Base-by-base conservation (phyloP, 768 basidiomycete genomes). In the Asterophora parasitica region DNA sequence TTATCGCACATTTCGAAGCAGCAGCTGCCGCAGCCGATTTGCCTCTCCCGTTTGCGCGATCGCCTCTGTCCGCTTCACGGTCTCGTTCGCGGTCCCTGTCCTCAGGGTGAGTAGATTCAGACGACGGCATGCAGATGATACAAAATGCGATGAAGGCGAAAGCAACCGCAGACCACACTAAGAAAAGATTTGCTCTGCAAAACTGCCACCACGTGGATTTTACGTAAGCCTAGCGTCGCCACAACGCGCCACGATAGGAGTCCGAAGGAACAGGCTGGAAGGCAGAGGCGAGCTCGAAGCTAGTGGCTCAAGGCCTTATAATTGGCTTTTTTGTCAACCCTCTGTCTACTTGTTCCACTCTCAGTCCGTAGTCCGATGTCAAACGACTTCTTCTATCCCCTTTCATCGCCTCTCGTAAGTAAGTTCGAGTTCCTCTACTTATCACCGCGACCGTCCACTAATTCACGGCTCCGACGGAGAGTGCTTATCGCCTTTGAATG, bases 191-290 rank as follows among this genome's bases (percentile, higher is more conserved):
- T 48, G 23, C 48, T 55, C 60, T 49, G 65, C 62, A 65, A 66
- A 69, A 66, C 65, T 65, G 62, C 61, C 54, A 51, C 58, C 66
- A 70, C 68, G 67, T 68, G 68, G 54, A 26, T 3, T 61, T 67
- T 61, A 67, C 48, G 60, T 69, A 67, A 69, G 51, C 10, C n/a
- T 3, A 23, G 19, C 35, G 19, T 39, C 41, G 34, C 43, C 49
- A 39, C 28, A 23, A 23, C n/a, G n/a, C n/a, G n/a, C n/a, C n/a
- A n/a, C 23, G 23, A 23, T 6, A 23, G 23, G 23, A 23, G 23
- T 23, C 23, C 23, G 23, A 23, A 23, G 23, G 23, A 23, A 23
- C 23, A 23, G 23, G 23, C 23, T 23, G 6, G 23, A 23, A 23
- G n/a, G n/a, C n/a, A n/a, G n/a, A n/a, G n/a, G n/a, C n/a, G n/a